phyloP scores from a whole-genome alignment of 2,329 filamentous ascomycete genomes.

The Xylaria arbuscula region DNA sequence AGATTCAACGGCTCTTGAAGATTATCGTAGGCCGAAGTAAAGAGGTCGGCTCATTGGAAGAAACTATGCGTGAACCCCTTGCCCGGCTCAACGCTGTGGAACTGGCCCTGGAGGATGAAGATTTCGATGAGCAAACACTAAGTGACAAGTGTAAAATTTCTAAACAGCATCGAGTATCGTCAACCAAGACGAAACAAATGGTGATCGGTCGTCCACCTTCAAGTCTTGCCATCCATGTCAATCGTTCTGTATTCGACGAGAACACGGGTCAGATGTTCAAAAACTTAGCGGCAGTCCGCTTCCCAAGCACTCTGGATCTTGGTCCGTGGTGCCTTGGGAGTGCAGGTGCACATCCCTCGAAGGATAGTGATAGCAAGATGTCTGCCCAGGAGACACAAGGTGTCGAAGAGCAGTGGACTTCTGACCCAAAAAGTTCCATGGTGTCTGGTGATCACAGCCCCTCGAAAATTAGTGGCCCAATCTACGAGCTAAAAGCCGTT shows the following conservation, averaged over 20 bases:
- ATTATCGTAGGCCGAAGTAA: conserved; percentile 58
- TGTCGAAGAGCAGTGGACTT: conserved; percentile 73
- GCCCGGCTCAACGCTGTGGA: conserved; percentile 74
- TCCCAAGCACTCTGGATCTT: conserved; percentile 79
- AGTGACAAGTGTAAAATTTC: conserved; percentile 72
- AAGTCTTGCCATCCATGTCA: conserved; percentile 86
- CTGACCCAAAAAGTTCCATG: conserved; percentile 78
- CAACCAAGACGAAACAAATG: conserved; percentile 90
- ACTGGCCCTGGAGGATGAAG: conserved; percentile 78
- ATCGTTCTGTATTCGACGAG: conserved; percentile 91
- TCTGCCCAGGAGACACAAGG: conserved; percentile 43
- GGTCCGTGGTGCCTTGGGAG: conserved; percentile 87
- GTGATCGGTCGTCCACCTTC: conserved; percentile 85
- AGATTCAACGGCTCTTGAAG: conserved; percentile 60
- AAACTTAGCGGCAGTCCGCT: conserved; percentile 82
- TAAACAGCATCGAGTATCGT: conserved; percentile 74
- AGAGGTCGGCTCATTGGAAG: conserved; percentile 54
- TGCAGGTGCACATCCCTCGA: conserved; percentile 46
- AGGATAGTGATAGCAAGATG: conserved; percentile 35
- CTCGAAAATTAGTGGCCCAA: conserved; percentile 65
- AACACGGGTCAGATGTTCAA: conserved; percentile 82
- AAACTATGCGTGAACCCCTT: conserved; percentile 62
- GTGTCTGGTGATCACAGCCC: conserved; percentile 65
- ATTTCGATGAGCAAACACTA: conserved; percentile 78
- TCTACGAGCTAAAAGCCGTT: conserved; percentile 84